Base-by-base conservation (phyloP, 2,329 filamentous ascomycete genomes). In the Trichoderma sp. region DNA sequence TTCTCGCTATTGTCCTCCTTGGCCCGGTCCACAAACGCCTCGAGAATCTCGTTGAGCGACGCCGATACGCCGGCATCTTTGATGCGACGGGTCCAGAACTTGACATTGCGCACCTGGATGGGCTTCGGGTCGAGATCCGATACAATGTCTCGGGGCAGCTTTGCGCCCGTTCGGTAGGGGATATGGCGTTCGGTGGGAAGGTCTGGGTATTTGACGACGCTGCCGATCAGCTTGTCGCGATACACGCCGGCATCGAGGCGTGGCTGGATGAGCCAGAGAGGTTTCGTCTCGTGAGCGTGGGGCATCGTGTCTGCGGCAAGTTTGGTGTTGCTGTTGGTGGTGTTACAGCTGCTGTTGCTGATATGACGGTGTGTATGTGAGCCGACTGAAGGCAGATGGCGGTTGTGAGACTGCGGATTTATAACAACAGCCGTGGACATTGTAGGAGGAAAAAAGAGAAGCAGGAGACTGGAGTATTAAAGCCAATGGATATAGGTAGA, bases 181-280 rank as follows among this genome's bases (percentile, higher is more conserved):
- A 79, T 75, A 66, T 73, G 77, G 4, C 75, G 73, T 66, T 79
- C 77, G 15, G 74, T 76, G 21, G 77, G 77, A 21, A 77, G 71
- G 60, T 77, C 73, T 9, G 77, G 75, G 71, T 77, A 78, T 62
- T 76, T 77, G 73, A 79, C 74, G 71, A 79, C 77, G 74, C 77
- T 78, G 66, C 77, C 77, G 47, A 79, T 77, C 69, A 79, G 77
- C 73, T 74, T 77, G 72, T 78, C 77, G 71, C 77, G 75, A 51
- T 79, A 78, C n/a, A 75, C 74, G 57, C 61, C 66, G 3, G 77
- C 77, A 69, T 78, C 77, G 43, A 78, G 76, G 6, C 77, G 75
- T 7, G 77, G 77, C 56, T 74, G 74, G 68, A 79, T 71, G 57
- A 79, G 77, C 77, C 77, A 79, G 26, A 78, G 77, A 3, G 76